A percentile compares a stretch with the other conserved stretches of the same genome.
Evolutionary conservation across 306 rosid genomes (phyloP).

Genomic region (Dalbergia oliveri): DNA sequence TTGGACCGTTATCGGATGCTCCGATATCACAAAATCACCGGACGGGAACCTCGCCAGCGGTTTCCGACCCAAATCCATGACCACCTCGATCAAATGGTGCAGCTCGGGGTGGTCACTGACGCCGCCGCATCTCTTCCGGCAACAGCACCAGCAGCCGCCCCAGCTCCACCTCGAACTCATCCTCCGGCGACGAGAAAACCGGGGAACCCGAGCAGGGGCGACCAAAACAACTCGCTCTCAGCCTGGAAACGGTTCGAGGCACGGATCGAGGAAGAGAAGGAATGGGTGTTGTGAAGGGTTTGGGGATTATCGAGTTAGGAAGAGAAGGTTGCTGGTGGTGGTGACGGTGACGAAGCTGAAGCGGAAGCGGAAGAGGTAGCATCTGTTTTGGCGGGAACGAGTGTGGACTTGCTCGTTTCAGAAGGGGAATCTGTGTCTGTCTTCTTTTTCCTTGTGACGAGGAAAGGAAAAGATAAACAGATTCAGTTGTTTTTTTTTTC

Average conservation of each 20-base stretch:
- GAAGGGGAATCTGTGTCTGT: background rate
- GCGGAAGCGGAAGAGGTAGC: slow-evolving; percentile 55
- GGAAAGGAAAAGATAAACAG: background rate
- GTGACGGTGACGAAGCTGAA: slow-evolving; percentile 20
- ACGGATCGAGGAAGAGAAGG: slow-evolving; percentile 37
- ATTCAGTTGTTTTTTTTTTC: background rate
- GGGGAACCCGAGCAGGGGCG: slow-evolving; percentile 40
- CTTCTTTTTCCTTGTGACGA: background rate
- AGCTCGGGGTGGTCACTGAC: slow-evolving; percentile 76
- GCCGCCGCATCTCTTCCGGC: slow-evolving; percentile 85
- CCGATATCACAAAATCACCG: slow-evolving; percentile 80
- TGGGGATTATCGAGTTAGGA: slow-evolving; percentile 42
- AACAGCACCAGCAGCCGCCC: slow-evolving; percentile 76
- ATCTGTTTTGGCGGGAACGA: slow-evolving; percentile 83
- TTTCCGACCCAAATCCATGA: slow-evolving; percentile 95
- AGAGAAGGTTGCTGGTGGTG: slow-evolving; percentile 44
- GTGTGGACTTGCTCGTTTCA: background rate
- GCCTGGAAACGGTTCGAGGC: slow-evolving; percentile 50
- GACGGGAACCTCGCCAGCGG: slow-evolving; percentile 93
- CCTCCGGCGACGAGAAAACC: slow-evolving; percentile 53
- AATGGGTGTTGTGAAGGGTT: slow-evolving; percentile 41
- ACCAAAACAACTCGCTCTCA: slow-evolving; percentile 38
- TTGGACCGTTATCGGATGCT: slow-evolving; percentile 67
- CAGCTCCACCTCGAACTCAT: slow-evolving; percentile 72
- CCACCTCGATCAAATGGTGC: slow-evolving; percentile 81